These are phyloP conservation scores for Botrytis medusae DNA, from an alignment of 2,329 filamentous ascomycete genomes.

Conservation along the genomic window DNA sequence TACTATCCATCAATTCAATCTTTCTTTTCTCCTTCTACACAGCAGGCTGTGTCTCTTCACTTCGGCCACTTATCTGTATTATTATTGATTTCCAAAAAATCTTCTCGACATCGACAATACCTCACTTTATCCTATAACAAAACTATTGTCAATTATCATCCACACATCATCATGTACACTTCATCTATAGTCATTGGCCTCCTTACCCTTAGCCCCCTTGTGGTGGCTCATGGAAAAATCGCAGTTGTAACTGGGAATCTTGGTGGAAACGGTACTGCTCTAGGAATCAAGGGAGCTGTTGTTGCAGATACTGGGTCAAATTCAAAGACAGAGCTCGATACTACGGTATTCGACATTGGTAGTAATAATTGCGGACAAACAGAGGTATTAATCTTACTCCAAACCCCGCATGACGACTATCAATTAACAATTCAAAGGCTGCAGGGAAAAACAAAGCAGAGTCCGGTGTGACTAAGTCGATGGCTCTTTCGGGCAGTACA, in stretches of 20 bases:
- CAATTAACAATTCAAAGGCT: conserved; percentile 38
- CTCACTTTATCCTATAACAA: not conserved
- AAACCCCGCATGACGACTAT: conserved; percentile 33
- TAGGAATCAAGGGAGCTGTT: conserved; percentile 45
- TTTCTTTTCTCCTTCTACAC: not conserved
- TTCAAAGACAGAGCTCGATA: conserved; percentile 46
- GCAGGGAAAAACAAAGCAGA: conserved; percentile 38
- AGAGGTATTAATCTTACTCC: not conserved
- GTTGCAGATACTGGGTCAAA: conserved; percentile 46
- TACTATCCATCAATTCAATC: not conserved
- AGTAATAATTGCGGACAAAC: conserved; percentile 29
- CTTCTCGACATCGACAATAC: not conserved
- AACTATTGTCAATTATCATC: not conserved
- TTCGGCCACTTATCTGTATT: not conserved
- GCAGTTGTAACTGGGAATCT: conserved; percentile 38
- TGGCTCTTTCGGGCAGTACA: conserved; percentile 42
- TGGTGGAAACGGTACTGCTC: conserved; percentile 46
- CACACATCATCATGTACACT: conserved; percentile 4
- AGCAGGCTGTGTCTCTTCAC: conserved; percentile 1
- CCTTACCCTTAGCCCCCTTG: conserved; percentile 54
- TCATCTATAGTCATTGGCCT: conserved; percentile 30
- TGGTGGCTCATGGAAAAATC: conserved; percentile 52
- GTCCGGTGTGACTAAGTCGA: conserved; percentile 38
- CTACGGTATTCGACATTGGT: conserved; percentile 44
- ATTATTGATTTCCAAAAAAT: not conserved